Percentiles rank a stretch among this genome's conserved stretches.
Conservation (phyloP, 305 asterid species). For the Euphrasia arctica region DNA sequence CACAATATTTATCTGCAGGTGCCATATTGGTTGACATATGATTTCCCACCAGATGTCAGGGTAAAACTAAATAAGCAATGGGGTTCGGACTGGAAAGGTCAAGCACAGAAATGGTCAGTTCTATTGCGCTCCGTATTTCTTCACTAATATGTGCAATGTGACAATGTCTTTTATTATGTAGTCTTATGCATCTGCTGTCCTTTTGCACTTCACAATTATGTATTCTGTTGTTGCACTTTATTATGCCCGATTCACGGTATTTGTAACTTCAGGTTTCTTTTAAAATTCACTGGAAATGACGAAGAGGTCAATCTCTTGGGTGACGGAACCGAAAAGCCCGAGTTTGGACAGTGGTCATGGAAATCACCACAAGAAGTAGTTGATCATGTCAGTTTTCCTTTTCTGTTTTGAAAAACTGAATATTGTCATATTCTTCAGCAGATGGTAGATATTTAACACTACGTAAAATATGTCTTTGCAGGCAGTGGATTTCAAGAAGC, state of each 20-base stretch:
- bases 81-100: conserved; percentile 99
- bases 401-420: conserved; percentile 12
- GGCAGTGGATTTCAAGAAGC: conserved; percentile 96
- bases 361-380: conserved; percentile 69
- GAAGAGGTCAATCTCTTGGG: conserved; percentile 92
- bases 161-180: conserved; percentile 7
- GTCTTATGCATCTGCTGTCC: background rate
- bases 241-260: conserved; percentile 6
- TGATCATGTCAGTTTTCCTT: conserved; percentile 46
- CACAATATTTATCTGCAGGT: conserved; percentile 48
- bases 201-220: background rate
- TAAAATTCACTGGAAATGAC: conserved; percentile 78
- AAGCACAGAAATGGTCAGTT: conserved; percentile 89
- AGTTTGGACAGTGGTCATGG: conserved; percentile 97
- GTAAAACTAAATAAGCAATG: conserved; percentile 70
- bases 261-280: conserved; percentile 55
- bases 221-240: too few relatives aligned
- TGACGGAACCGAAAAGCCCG: conserved; percentile 87
- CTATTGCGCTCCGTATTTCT: conserved; percentile 22
- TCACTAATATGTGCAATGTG: background rate
- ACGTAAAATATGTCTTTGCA: conserved; percentile 30
- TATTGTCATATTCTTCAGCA: background rate
- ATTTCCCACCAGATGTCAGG: conserved; percentile 85
- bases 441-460: background rate
- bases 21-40: conserved; percentile 87